Percentiles rank a stretch among this genome's conserved stretches.
Evolutionary conservation across 768 basidiomycete species (phyloP).

Genomic region (Clitopilus hobsonii): DNA sequence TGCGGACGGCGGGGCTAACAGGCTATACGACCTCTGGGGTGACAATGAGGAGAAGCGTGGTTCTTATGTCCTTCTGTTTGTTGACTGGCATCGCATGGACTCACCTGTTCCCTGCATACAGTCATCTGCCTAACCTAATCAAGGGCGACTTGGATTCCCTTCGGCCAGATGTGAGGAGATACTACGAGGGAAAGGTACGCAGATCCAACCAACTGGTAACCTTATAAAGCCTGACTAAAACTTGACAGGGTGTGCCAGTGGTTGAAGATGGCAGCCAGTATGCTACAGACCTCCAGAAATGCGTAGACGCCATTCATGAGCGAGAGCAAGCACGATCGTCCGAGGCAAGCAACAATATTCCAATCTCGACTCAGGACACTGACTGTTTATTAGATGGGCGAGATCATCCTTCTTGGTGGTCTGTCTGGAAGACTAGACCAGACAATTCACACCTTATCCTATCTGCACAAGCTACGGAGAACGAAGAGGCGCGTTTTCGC

Average conservation of each 20-base stretch:
- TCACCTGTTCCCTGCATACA: conserved; percentile 18
- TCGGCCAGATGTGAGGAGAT: conserved; percentile 63
- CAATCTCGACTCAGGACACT: background rate
- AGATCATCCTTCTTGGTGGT: conserved; percentile 81
- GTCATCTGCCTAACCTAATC: conserved; percentile 80
- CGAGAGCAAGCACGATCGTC: conserved; percentile 42
- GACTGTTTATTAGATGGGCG: conserved; percentile 40
- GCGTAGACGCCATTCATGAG: conserved; percentile 57
- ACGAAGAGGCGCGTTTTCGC: conserved; percentile 58
- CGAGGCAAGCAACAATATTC: conserved; percentile 24
- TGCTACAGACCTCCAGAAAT: conserved; percentile 97
- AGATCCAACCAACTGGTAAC: background rate
- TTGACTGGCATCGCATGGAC: conserved; percentile 5
- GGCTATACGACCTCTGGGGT: conserved; percentile 56
- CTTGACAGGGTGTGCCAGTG: conserved; percentile 61
- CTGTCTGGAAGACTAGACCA: conserved; percentile 92
- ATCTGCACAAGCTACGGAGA: conserved; percentile 75
- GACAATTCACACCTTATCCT: conserved; percentile 84
- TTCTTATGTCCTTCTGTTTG: conserved; percentile 7
- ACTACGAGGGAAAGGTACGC: conserved; percentile 59
- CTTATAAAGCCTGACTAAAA: background rate
- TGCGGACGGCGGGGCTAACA: conserved; percentile 88
- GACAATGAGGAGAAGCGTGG: conserved; percentile 14
- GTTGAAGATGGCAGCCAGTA: conserved; percentile 68
- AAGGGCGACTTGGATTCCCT: conserved; percentile 95